phyloP scores from a whole-genome alignment of 2,329 filamentous ascomycete genomes.

The Colletotrichum tabaci region DNA sequence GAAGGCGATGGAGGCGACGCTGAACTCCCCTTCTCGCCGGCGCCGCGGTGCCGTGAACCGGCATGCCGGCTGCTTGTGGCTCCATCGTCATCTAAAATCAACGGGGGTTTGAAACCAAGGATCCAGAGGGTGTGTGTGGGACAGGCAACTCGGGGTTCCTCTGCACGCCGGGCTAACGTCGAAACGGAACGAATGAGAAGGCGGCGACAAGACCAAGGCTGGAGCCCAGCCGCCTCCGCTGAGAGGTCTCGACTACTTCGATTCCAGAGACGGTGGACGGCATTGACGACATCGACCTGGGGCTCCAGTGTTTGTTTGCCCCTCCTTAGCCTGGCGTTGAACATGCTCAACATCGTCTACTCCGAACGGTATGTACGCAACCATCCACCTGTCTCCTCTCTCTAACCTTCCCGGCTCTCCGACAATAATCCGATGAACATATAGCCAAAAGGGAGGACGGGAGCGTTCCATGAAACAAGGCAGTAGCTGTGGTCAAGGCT shows the following conservation, averaged over 20 bases:
- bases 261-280: neutral
- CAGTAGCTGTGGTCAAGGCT: neutral
- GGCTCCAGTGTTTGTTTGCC: slow-evolving; percentile 18
- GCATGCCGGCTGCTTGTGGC: slow-evolving; percentile 34
- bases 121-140: slow-evolving; percentile 17
- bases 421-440: slow-evolving; percentile 21
- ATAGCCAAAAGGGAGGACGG: neutral
- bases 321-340: neutral
- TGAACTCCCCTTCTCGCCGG: slow-evolving; percentile 11
- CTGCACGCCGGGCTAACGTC: neutral
- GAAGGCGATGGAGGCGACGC: slow-evolving; percentile 6
- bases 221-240: neutral
- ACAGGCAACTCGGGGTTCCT: neutral
- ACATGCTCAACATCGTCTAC: slow-evolving; percentile 23
- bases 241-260: slow-evolving; percentile 12
- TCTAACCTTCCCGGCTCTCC: neutral
- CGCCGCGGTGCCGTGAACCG: slow-evolving; percentile 23
- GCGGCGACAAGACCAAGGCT: neutral
- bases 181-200: neutral
- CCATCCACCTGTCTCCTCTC: neutral
- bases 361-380: slow-evolving; percentile 11
- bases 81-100: slow-evolving; percentile 37
- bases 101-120: slow-evolving; percentile 33
- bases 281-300: slow-evolving; percentile 23
- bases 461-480: neutral